Base-by-base conservation (phyloP, 345 rosid genomes). In the Nasturtium officinale region DNA sequence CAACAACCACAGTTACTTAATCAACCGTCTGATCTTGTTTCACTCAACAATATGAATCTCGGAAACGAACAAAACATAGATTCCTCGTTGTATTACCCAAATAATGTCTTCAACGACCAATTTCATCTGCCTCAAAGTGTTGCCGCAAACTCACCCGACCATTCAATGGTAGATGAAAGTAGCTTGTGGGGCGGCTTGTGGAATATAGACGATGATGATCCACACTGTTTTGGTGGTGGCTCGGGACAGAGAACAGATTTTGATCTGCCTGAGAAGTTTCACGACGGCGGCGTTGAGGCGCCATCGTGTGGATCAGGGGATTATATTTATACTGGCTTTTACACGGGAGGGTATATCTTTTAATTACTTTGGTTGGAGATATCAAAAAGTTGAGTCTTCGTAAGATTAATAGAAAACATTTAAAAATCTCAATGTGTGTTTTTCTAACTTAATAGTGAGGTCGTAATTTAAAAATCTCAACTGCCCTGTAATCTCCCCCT, bases 181-280 rank as follows among this genome's bases (percentile, higher is more conserved):
- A n/a, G 65, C 52, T 61, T 85, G 25, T 85, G 85, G 87, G 82
- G 79, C 5, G 82, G 81, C 47, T 69, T 84, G 37, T 82, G 89
- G 90, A 82, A 83, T 65, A 69, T 78, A n/a, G 85, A 85, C 43
- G 84, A 81, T 30, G 56, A 20, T 9, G 42, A 38, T 9, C 61
- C 43, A 38, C 71, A 67, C 9, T 15, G 75, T 74, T 51, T 20
- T n/a, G 48, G 30, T 54, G 61, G 79, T 65, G 45, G 56, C 17
- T 25, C 32, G 47, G 69, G 35, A 29, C 65, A 55, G 37, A 48
- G 54, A 28, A 35, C 18, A 42, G 7, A 61, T 26, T 37, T 42
- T 32, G 38, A n/a, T n/a, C n/a, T n/a, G n/a, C n/a, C n/a, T n/a
- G n/a, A n/a, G n/a, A n/a, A n/a, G n/a, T n/a, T n/a, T n/a, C n/a